These are phyloP conservation scores for Ceraceosorus guamensis DNA, from an alignment of 1,284 basidiomycete species.

Conservation along the genomic window DNA sequence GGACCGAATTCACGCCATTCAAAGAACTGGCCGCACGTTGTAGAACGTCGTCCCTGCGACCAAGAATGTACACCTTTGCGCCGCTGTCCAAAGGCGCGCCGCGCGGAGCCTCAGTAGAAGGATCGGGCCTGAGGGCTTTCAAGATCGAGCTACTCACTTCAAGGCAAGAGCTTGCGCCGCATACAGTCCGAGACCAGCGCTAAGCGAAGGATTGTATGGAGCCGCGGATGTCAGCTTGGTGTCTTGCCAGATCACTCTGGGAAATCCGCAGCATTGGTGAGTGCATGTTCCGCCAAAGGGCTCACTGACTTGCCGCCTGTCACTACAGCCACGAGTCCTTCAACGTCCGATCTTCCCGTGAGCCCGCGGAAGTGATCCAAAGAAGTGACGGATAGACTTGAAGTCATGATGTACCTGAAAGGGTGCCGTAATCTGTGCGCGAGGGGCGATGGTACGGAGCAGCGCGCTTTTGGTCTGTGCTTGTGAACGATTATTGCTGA, in stretches of 20 bases:
- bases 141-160: constrained; percentile 1
- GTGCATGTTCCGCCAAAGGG: neutral
- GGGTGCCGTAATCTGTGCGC: too few species aligned
- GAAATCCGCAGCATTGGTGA: neutral
- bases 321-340: constrained; percentile 16
- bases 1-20: neutral
- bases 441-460: too few species aligned
- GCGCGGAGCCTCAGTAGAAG: neutral
- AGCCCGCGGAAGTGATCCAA: neutral
- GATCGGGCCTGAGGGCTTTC: neutral
- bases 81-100: constrained; percentile 3
- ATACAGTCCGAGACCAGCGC: constrained; percentile 23
- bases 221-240: neutral
- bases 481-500: too few species aligned
- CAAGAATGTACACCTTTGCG: constrained; percentile 24
- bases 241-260: too few species aligned
- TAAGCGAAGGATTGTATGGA: neutral
- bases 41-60: constrained; percentile 12
- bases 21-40: constrained; percentile 10
- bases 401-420: too few species aligned
- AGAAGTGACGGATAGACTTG: neutral
- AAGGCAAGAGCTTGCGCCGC: constrained; percentile 22
- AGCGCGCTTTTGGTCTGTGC: too few species aligned
- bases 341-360: constrained; percentile 10
- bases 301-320: constrained; percentile 14